Evolutionary conservation across 345 rosid species (phyloP).

Genomic region (Dipteronia dyeriana): DNA sequence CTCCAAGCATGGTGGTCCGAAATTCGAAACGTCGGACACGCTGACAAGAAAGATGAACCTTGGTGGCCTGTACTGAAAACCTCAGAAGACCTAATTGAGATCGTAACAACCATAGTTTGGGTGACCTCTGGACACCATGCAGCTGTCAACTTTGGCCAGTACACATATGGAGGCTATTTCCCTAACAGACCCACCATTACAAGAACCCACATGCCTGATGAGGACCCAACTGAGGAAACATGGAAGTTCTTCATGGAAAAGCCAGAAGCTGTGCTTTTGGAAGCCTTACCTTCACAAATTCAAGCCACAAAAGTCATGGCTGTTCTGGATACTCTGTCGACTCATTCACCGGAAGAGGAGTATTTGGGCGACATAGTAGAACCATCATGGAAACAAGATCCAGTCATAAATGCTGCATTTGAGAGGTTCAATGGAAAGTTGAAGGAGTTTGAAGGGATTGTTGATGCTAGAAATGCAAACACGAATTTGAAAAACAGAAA

Average conservation of each 20-base stretch:
- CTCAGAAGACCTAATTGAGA: neutral
- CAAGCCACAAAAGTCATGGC: slow-evolving; percentile 51
- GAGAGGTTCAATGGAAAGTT: slow-evolving; percentile 34
- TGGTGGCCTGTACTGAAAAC: slow-evolving; percentile 20
- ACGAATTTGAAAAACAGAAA: slow-evolving; percentile 31
- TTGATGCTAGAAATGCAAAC: slow-evolving; percentile 41
- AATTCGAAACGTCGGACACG: neutral
- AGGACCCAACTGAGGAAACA: slow-evolving; percentile 38
- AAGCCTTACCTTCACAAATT: slow-evolving; percentile 43
- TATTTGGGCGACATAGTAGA: slow-evolving; percentile 38
- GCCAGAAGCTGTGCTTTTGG: slow-evolving; percentile 36
- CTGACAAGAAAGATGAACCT: neutral
- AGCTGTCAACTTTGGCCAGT: slow-evolving; percentile 3
- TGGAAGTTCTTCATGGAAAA: slow-evolving; percentile 34
- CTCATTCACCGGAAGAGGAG: slow-evolving; percentile 52
- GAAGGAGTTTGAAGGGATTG: slow-evolving; percentile 34
- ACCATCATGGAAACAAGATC: slow-evolving; percentile 34
- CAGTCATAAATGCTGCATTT: slow-evolving; percentile 29
- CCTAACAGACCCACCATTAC: slow-evolving; percentile 28
- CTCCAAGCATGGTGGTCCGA: slow-evolving; percentile 41
- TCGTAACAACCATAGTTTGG: slow-evolving; percentile 11
- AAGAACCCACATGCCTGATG: slow-evolving; percentile 41
- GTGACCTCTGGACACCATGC: neutral
- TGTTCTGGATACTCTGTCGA: slow-evolving; percentile 38
- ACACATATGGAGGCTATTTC: slow-evolving; percentile 1